Conservation (phyloP, 345 rosid genomes). For the Lenwebbia sp. region DNA sequence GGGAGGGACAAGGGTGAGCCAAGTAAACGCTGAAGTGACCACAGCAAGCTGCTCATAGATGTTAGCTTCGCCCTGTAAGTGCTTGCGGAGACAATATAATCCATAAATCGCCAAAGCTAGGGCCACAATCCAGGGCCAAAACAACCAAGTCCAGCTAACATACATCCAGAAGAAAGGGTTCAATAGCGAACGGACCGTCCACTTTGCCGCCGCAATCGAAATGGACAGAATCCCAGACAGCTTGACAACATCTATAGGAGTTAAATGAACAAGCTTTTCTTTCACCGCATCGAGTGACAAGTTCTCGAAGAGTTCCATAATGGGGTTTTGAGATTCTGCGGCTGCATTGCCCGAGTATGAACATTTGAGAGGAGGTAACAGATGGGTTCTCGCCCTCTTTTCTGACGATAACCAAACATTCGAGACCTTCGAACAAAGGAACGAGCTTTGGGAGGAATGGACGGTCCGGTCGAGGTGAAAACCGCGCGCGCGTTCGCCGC, state of each 20-base stretch:
- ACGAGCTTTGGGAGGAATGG: not conserved
- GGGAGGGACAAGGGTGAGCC: constrained; percentile 86
- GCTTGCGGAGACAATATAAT: constrained; percentile 44
- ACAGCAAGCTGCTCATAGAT: constrained; percentile 67
- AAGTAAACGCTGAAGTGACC: constrained; percentile 60
- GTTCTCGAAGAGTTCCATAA: constrained; percentile 26
- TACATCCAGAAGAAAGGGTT: constrained; percentile 88
- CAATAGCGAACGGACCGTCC: constrained; percentile 33
- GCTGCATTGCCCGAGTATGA: constrained; percentile 32
- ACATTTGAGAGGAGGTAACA: constrained; percentile 28
- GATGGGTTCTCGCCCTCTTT: constrained; percentile 8
- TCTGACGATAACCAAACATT: not conserved
- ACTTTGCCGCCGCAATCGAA: constrained; percentile 45
- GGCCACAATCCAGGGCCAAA: constrained; percentile 90
- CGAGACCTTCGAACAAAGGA: not conserved
- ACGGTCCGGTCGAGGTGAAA: not conserved
- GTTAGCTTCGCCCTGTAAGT: constrained; percentile 50
- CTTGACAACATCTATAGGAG: constrained; percentile 45
- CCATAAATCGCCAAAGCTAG: constrained; percentile 49
- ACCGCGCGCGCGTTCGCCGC: not conserved
- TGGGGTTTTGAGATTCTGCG: constrained; percentile 24
- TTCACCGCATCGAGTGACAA: constrained; percentile 35
- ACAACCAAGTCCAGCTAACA: constrained; percentile 88
- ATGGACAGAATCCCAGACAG: constrained; percentile 41
- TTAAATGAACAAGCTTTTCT: constrained; percentile 17